Evolutionary conservation across 176 grass and related monocot species (phyloP), one percentile per base, ranked within the genome.

Genomic region (Guadua angustifolia): DNA sequence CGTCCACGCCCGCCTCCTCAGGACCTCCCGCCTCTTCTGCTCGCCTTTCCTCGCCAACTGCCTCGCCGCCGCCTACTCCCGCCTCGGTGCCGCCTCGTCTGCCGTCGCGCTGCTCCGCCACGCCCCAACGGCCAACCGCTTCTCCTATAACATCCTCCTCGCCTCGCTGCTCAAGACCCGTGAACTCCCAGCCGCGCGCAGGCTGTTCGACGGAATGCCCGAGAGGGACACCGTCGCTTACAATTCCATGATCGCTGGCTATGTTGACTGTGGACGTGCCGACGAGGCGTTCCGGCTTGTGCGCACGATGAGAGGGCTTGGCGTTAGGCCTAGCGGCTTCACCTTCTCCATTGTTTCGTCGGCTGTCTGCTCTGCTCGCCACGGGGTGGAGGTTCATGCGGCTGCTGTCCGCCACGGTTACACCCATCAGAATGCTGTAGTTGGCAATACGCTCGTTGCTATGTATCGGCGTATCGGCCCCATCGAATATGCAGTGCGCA

Each of bases 391-490:
- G 85, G 83, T 98, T 9, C 92, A 95, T 24, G 91, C 87, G 1
- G 79, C 89, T 21, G 76, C 82, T 6, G 29, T 86, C 59, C 93
- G 93, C n/a, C 69, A 82, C 10, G 73, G 85, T 29, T 89, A 80
- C 17, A 69, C 69, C 36, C 83, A 75, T 62, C 15, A n/a, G 26
- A 90, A 80, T 61, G 33, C 46, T 57, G 79, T 93, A 0, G 85
- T 93, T 4, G 71, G 84, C 40, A 98, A 98, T 66, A 75, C 93
- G 0, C 78, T 98, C 74, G 85, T 95, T 38, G 75, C 85, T 69
- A 92, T 95, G 93, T 93, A 98, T 78, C 79, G 95, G 56, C 86
- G 87, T 10, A 78, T 95, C 22, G 87, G 89, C 13, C 79, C 92
- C 82, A 22, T 68, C 21, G 9, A 57, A 8, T 43, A 92, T 50